Conservation (phyloP, 176 grass and related monocot genomes). For the Pharus latifolius region DNA sequence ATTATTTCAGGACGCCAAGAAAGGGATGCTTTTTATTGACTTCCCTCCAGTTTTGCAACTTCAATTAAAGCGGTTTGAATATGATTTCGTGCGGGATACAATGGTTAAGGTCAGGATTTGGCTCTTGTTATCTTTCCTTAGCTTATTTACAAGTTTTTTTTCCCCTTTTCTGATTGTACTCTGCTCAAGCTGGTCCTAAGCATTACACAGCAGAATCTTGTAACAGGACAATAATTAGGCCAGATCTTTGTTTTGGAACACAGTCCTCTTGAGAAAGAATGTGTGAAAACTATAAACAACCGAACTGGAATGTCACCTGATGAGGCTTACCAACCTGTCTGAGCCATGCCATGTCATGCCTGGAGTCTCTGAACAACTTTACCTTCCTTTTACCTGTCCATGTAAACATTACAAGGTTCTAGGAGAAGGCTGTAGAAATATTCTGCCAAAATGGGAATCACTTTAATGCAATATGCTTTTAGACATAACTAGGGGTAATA, state of each 20-base stretch:
- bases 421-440: neutral
- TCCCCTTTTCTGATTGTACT: neutral
- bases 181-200: neutral
- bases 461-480: neutral
- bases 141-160: neutral
- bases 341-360: too few species aligned
- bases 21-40: slow-evolving; percentile 67
- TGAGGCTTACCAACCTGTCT: neutral
- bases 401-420: neutral
- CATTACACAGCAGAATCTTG: neutral
- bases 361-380: too few species aligned
- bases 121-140: neutral
- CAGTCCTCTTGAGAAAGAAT: neutral
- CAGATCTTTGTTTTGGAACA: neutral
- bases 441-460: too few species aligned
- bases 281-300: neutral
- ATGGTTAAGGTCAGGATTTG: slow-evolving; percentile 59
- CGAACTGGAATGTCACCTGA: neutral
- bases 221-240: neutral
- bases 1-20: slow-evolving; percentile 66
- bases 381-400: too few species aligned
- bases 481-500: neutral
- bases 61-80: slow-evolving; percentile 71
- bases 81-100: slow-evolving; percentile 53
- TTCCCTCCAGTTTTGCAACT: slow-evolving; percentile 77